Base-by-base conservation (phyloP, 2,329 filamentous ascomycete genomes). In the Taxawa tesnikishii region DNA sequence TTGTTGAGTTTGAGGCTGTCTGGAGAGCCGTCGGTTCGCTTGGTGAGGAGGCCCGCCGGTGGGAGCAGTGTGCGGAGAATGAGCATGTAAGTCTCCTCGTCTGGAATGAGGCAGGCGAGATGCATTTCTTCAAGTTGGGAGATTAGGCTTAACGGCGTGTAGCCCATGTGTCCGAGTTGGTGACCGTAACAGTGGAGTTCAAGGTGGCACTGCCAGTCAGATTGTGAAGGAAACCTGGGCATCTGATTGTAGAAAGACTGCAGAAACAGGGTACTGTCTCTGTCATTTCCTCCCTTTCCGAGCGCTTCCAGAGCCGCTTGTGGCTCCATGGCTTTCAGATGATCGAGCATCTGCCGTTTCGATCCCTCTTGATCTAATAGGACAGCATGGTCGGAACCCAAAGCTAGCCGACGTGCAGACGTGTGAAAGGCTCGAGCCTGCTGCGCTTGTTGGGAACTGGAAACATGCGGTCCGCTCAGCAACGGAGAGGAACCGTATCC, bases 241-340 rank as follows among this genome's bases (percentile, higher is more conserved):
- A 57, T 40, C 3, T 44, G 39, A 15, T 47, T 38, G 34, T 63
- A 51, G 30, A 64, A 61, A 19, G 53, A 53, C 16, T 43, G 46
- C 17, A 68, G 40, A 36, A 65, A 67, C 5, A 54, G 34, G 2
- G 61, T 65, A 3, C 60, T 62, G 3, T 42, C 37, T 12, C 32
- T 43, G 38, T 65, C 59, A 15, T 51, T 41, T 28, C 39, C 38
- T 5, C 62, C 60, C 26, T 5, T 18, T 4, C 36, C 36, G 12
- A 68, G 46, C 26, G 53, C 45, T 18, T 35, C 35, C 2, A 47
- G 39, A 14, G 51, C 51, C 33, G 50, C 42, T 12, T 56, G 45
- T 27, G 39, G 34, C 15, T 56, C 38, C 26, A 58, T 40, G 13
- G 36, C 44, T 15, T 50, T 36, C 16, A 63, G 28, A 32, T 45